These are phyloP conservation scores for Nannochloris sp. DNA, from an alignment of 139 green algal species.

Conservation along the genomic window DNA sequence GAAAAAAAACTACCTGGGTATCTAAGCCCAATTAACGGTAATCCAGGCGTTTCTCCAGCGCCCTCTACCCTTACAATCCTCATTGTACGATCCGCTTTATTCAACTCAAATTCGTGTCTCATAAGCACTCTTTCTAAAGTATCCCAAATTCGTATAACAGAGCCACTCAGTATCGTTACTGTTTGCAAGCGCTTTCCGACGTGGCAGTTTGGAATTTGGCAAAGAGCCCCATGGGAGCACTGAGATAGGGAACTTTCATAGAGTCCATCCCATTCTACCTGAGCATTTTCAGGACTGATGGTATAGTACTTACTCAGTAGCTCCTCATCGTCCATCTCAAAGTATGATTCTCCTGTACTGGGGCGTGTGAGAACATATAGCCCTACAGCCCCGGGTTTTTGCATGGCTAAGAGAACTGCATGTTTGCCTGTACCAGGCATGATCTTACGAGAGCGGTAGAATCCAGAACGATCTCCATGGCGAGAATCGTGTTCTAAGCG, in stretches of 20 bases:
- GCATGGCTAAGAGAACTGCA: constrained; percentile 38
- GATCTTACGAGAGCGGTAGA: background rate
- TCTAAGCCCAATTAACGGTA: background rate
- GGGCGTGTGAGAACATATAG: constrained; percentile 53
- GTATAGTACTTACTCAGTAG: constrained; percentile 57
- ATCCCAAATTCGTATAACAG: constrained; percentile 70
- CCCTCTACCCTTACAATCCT: constrained; percentile 53
- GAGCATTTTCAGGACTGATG: constrained; percentile 30
- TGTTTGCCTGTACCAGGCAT: background rate
- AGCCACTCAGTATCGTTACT: constrained; percentile 59
- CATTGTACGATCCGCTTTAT: constrained; percentile 54
- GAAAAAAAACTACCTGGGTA: too few relatives aligned
- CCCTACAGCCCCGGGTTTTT: constrained; percentile 36
- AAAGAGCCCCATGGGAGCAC: constrained; percentile 67
- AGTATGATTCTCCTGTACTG: constrained; percentile 59
- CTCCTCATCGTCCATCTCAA: constrained; percentile 76
- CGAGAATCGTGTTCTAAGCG: constrained; percentile 41
- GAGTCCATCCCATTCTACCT: constrained; percentile 47
- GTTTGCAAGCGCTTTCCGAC: constrained; percentile 48
- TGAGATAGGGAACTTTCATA: constrained; percentile 33
- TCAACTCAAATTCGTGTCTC: constrained; percentile 45
- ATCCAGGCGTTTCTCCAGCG: background rate
- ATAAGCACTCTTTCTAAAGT: constrained; percentile 61
- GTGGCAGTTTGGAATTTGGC: constrained; percentile 47
- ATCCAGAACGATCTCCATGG: background rate